phyloP scores from a whole-genome alignment of 2,329 filamentous ascomycete genomes.

The Xylariaceae sp. region DNA sequence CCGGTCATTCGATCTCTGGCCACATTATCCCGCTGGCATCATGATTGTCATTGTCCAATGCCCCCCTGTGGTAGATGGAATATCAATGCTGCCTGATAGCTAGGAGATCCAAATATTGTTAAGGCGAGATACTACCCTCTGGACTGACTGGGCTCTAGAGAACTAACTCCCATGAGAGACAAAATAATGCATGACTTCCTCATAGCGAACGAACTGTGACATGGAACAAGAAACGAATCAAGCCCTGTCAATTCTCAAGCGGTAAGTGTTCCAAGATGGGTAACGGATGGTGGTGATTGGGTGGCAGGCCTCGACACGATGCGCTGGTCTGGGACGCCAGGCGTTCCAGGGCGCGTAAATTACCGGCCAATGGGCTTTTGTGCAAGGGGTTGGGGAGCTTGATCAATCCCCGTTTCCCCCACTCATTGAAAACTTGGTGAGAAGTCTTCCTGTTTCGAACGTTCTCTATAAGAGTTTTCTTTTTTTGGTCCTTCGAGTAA shows the following conservation, averaged over 20 bases:
- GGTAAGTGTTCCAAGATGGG: slow-evolving; percentile 50
- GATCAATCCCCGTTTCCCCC: neutral
- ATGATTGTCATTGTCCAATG: slow-evolving; percentile 13
- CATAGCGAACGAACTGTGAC: slow-evolving; percentile 38
- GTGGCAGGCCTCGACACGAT: slow-evolving; percentile 36
- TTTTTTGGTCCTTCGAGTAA: no score
- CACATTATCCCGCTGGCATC: slow-evolving; percentile 9
- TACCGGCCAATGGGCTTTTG: slow-evolving; percentile 18
- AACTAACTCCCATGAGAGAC: no score
- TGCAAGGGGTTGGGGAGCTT: neutral
- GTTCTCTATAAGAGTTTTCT: neutral
- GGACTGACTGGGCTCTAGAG: neutral
- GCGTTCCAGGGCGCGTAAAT: slow-evolving; percentile 53
- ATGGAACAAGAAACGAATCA: slow-evolving; percentile 46
- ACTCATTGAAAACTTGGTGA: neutral
- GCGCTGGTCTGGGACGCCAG: slow-evolving; percentile 43
- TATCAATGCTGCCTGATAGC: slow-evolving; percentile 14
- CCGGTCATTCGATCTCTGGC: slow-evolving; percentile 23
- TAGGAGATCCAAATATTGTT: neutral
- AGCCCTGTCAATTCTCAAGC: slow-evolving; percentile 48
- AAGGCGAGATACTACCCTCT: slow-evolving; percentile 4
- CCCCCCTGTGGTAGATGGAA: slow-evolving; percentile 12
- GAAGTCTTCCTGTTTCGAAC: no score
- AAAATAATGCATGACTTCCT: slow-evolving; percentile 20
- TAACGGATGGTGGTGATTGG: slow-evolving; percentile 47